Base-by-base conservation (phyloP, 140 eudicot species). In the Anethum foeniculum region DNA sequence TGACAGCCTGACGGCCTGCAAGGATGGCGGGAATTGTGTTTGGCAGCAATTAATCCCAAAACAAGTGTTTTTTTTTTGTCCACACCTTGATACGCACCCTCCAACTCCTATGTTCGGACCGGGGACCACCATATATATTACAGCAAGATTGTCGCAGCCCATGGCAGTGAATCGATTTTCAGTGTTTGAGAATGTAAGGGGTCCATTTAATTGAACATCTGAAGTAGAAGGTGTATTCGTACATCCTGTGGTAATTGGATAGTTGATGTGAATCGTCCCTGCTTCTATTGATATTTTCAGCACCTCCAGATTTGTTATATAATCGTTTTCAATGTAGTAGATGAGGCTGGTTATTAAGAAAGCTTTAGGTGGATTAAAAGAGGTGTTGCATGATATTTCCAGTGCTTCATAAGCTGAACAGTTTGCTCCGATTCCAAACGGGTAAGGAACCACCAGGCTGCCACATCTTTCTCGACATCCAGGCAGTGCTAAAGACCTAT, bases 71-170 rank as follows among this genome's bases (percentile, higher is more conserved):
- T 47, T 23, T 23, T 23, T 2, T 19, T 7, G 23, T 18, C 21
- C 39, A 39, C 87, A 84, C 9, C 46, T 11, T 3, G 84, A 28
- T 6, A 74, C 5, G 51, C 84, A 84, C 19, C 84, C 87, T 14
- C 69, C 83, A 48, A 52, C 19, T 73, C 77, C 69, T 4, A 38
- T n/a, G n/a, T n/a, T n/a, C n/a, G n/a, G n/a, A n/a, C n/a, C n/a
- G n/a, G n/a, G n/a, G n/a, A n/a, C n/a, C n/a, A n/a, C n/a, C n/a
- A n/a, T n/a, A 34, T 34, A 34, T 34, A 60, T 8, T 60, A 60
- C 8, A 60, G 68, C 68, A 60, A 60, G 14, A n/a, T 60, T 1
- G 32, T 60, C 6, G 32, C 68, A 60, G 32, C 68, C 68, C 68
- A 60, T 60, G 68, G 15, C 32, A n/a, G 27, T n/a, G 68, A 60